Base-by-base conservation (phyloP, 208 protist genomes). In the Crithidia fasciculata region DNA sequence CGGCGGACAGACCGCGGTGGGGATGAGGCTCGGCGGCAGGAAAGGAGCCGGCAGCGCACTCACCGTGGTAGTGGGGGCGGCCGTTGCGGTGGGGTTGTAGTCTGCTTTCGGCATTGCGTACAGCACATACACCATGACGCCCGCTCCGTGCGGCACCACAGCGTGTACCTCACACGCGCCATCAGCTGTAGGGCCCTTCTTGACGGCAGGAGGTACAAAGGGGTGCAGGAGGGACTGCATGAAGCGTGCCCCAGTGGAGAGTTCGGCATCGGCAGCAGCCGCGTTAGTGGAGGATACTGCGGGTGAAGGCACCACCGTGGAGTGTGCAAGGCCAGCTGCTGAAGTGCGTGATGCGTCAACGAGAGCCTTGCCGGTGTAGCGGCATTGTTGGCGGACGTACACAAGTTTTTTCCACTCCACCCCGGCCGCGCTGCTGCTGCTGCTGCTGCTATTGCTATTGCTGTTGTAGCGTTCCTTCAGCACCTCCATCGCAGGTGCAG, bases 71-170 rank as follows among this genome's bases (percentile, higher is more conserved):
- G 45, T 57, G 0, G 62, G 7, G 62, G 62, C n/a, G 7, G 43
- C 39, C 13, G 39, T 36, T 16, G 67, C 2, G 3, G 60, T 43
- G 4, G 52, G 44, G 53, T 16, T 63, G 54, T 72, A 67, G 44
- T 54, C 57, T 0, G 36, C 15, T 50, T 58, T 82, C 37, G 71
- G 71, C 60, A 76, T 72, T 37, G 70, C 66, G 47, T 77, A 77
- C 19, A 82, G 67, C 41, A 82, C 41, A 54, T 82, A 82, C 37
- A 69, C 71, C 71, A 82, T 76, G 28, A 82, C 77, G 12, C 77
- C 77, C 6, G 57, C 43, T 5, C 77, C 77, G 50, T 82, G 77
- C 3, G 74, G 74, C 2, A 79, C 60, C 44, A 58, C 57, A 8
- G 36, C 28, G 40, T 19, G 16, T 8, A 0, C 28, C 28, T 28